Base-by-base conservation (phyloP, 2,329 filamentous ascomycete genomes). In the Alternaria angustiovoidea region DNA sequence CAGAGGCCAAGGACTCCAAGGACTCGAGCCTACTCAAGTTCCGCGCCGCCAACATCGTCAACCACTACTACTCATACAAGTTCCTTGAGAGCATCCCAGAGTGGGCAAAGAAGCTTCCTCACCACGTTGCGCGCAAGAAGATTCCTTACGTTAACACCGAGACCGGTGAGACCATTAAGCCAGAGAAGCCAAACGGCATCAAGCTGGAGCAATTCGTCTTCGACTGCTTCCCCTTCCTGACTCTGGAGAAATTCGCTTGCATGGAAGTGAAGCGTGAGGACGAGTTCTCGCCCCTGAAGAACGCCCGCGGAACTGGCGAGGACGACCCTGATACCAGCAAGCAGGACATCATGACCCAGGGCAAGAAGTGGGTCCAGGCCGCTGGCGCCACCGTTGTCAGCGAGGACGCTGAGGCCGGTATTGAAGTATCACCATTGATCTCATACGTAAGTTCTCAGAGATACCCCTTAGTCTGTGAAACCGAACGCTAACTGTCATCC, bases 181-280 rank as follows among this genome's bases (percentile, higher is more conserved):
- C 94, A 3, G 89, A 93, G 79, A 95, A 93, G 83, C 93, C 95
- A 66, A 99, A 99, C 76, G 95, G 95, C 69, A 94, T 99, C 86
- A 99, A 99, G 86, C 88, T 99, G 39, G 95, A 99, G 86, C 95
- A 98, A 81, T 99, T 98, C 73, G 94, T 99, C 62, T 99, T 99
- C 77, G 95, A 99, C 78, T 95, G 96, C 75, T 99, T 99, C 86
- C 94, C 94, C 62, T 87, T 94, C 84, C 84, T 96, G 53, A 83
- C 89, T 18, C 88, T 99, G 65, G 86, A 89, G 68, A 93, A 96
- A 82, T 99, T 99, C 75, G 95, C 94, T 24, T 96, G 90, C 80
- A 90, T 98, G 82, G 95, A 99, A 82, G 95, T 99, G 53, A 92
- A 89, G 80, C 92, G 95, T 63, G 94, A 97, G 83, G 95, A 99